A percentile compares a stretch with the other conserved stretches of the same genome.
Evolutionary conservation across 2,329 filamentous ascomycete species (phyloP).

Genomic region (Claviceps monticola): DNA sequence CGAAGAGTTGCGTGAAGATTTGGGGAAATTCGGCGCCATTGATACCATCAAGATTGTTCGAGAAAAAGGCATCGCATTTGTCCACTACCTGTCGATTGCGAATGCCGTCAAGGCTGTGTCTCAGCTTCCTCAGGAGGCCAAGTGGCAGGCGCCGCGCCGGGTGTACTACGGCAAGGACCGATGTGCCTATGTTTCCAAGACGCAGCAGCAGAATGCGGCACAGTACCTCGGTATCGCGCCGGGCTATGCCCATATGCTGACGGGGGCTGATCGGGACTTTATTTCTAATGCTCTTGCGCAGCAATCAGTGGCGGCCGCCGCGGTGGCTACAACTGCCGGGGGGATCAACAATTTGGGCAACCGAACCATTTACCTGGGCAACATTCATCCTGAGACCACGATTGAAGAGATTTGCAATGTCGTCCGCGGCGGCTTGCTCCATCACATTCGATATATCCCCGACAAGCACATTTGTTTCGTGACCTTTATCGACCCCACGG

Average conservation of each 20-base stretch:
- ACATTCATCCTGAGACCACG: slow-evolving; percentile 97
- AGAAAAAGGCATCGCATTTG: slow-evolving; percentile 95
- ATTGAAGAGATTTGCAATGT: slow-evolving; percentile 99
- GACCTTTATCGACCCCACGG: slow-evolving; percentile 96
- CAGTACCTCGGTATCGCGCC: slow-evolving; percentile 96
- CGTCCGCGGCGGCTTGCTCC: slow-evolving; percentile 83
- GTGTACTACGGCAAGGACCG: slow-evolving; percentile 99
- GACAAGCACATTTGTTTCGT: slow-evolving; percentile 99
- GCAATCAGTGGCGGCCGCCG: slow-evolving; percentile 92
- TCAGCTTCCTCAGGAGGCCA: slow-evolving; percentile 87
- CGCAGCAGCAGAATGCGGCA: slow-evolving; percentile 96
- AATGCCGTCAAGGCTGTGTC: slow-evolving; percentile 98
- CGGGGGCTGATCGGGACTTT: slow-evolving; percentile 87
- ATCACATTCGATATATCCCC: slow-evolving; percentile 97
- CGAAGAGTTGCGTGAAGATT: slow-evolving; percentile 83
- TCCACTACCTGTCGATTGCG: slow-evolving; percentile 93
- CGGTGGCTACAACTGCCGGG: slow-evolving; percentile 89
- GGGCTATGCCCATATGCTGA: slow-evolving; percentile 90
- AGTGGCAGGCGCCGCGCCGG: slow-evolving; percentile 89
- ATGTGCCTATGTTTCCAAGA: slow-evolving; percentile 98
- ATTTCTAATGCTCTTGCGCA: slow-evolving; percentile 94
- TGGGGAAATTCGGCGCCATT: slow-evolving; percentile 91
- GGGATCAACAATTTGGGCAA: slow-evolving; percentile 97
- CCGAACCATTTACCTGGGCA: slow-evolving; percentile 92
- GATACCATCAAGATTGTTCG: slow-evolving; percentile 96